Conservation (phyloP, 2,329 filamentous ascomycete species). For the Pseudofabraea citricarpa region DNA sequence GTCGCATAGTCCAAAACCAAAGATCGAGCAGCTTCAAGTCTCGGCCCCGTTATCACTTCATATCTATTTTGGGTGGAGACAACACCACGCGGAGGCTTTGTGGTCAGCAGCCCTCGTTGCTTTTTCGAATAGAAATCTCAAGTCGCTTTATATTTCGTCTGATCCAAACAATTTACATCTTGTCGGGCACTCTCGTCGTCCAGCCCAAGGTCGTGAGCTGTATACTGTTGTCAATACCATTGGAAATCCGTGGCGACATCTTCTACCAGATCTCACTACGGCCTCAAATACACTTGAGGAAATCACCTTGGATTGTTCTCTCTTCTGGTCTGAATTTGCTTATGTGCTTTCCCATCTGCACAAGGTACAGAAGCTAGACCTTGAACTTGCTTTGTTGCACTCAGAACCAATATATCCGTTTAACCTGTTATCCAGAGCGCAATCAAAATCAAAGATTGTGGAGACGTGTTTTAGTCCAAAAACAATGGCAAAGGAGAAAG, state of each 20-base stretch:
- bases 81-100: background rate
- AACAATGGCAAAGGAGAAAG: constrained; percentile 1
- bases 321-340: constrained; percentile 6
- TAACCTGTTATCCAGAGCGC: background rate
- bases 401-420: constrained; percentile 4
- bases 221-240: constrained; percentile 1
- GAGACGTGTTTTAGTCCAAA: background rate
- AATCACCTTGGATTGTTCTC: constrained; percentile 3
- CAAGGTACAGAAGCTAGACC: constrained; percentile 4
- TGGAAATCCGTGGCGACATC: constrained; percentile 4
- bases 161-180: constrained; percentile 4
- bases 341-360: constrained; percentile 3
- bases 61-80: constrained; percentile 1
- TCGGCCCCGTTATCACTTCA: constrained; percentile 1
- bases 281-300: constrained; percentile 3
- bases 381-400: constrained; percentile 3
- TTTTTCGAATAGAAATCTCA: constrained; percentile 4
- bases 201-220: constrained; percentile 1
- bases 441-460: background rate
- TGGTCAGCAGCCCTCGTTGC: background rate
- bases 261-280: constrained; percentile 2
- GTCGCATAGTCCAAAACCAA: background rate
- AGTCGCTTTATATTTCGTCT: constrained; percentile 1
- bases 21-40: background rate
- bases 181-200: background rate